Conservation (phyloP, 441 rosid species). For the Sinapis alba region DNA sequence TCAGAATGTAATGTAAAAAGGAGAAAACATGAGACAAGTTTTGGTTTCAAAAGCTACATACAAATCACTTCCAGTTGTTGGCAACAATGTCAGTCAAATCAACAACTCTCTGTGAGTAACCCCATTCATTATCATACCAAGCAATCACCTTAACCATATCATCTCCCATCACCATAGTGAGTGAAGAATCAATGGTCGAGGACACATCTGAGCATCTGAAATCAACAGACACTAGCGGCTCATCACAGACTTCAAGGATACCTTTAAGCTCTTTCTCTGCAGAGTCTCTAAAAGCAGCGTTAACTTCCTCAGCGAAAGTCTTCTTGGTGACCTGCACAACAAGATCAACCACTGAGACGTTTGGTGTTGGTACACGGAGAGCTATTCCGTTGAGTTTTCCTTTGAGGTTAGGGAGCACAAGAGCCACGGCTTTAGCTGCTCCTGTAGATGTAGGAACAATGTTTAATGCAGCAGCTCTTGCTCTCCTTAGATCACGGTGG, state of each 20-base stretch:
- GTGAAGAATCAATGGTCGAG: conserved; percentile 81
- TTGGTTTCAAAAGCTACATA: not conserved
- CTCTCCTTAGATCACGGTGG: conserved; percentile 95
- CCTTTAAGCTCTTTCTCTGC: conserved; percentile 87
- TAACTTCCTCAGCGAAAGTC: conserved; percentile 94
- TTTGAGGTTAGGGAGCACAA: conserved; percentile 87
- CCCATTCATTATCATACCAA: conserved; percentile 99
- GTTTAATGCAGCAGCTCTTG: conserved; percentile 93
- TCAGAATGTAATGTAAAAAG: conserved; percentile 14
- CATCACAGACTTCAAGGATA: conserved; percentile 86
- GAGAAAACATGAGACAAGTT: conserved; percentile 23
- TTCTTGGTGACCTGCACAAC: conserved; percentile 93
- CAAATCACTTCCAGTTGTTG: conserved; percentile 67
- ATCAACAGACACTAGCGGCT: conserved; percentile 91
- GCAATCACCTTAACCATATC: conserved; percentile 99
- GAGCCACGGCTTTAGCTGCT: conserved; percentile 97
- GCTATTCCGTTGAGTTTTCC: conserved; percentile 96
- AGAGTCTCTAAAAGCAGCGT: conserved; percentile 82
- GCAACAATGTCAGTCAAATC: conserved; percentile 96
- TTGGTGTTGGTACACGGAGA: conserved; percentile 98
- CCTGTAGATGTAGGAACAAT: conserved; percentile 96
- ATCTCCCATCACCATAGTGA: conserved; percentile 98
- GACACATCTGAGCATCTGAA: conserved; percentile 93
- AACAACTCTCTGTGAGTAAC: conserved; percentile 97
- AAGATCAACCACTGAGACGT: conserved; percentile 91